phyloP scores from a whole-genome alignment of 2,329 filamentous ascomycete genomes.

The Scleromitrula shiraiana region DNA sequence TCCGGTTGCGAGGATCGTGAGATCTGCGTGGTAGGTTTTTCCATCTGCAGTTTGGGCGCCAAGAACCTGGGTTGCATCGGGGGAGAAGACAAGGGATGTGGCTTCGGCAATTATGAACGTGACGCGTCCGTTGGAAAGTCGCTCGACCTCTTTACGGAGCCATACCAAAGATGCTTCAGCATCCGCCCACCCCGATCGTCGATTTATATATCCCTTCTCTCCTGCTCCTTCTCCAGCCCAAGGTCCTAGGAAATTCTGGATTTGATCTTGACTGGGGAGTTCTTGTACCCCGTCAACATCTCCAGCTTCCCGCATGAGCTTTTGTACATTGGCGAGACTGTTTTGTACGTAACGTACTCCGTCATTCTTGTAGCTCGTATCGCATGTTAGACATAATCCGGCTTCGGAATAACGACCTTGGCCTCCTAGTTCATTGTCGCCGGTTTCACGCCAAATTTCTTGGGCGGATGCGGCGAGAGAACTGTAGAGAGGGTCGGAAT shows the following conservation, averaged over 20 bases:
- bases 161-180: slow-evolving; percentile 63
- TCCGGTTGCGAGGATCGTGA: slow-evolving; percentile 75
- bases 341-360: slow-evolving; percentile 46
- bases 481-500: slow-evolving; percentile 71
- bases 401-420: slow-evolving; percentile 62
- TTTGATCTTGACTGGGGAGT: slow-evolving; percentile 37
- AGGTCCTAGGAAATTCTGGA: slow-evolving; percentile 38
- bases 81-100: slow-evolving; percentile 17
- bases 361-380: slow-evolving; percentile 30
- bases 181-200: slow-evolving; percentile 71
- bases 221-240: slow-evolving; percentile 45
- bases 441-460: slow-evolving; percentile 55
- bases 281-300: slow-evolving; percentile 27
- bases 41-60: slow-evolving; percentile 51
- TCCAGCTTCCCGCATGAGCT: slow-evolving; percentile 28
- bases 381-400: slow-evolving; percentile 58
- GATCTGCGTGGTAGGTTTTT: slow-evolving; percentile 50
- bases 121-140: slow-evolving; percentile 32
- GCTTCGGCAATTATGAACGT: slow-evolving; percentile 42
- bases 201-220: slow-evolving; percentile 65
- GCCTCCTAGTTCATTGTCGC: slow-evolving; percentile 42
- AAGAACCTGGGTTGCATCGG: slow-evolving; percentile 31
- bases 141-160: slow-evolving; percentile 34
- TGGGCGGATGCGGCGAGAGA: slow-evolving; percentile 65
- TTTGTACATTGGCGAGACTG: slow-evolving; percentile 52